Conservation (phyloP, 331 rosid species). For the Quercus tomentella region DNA sequence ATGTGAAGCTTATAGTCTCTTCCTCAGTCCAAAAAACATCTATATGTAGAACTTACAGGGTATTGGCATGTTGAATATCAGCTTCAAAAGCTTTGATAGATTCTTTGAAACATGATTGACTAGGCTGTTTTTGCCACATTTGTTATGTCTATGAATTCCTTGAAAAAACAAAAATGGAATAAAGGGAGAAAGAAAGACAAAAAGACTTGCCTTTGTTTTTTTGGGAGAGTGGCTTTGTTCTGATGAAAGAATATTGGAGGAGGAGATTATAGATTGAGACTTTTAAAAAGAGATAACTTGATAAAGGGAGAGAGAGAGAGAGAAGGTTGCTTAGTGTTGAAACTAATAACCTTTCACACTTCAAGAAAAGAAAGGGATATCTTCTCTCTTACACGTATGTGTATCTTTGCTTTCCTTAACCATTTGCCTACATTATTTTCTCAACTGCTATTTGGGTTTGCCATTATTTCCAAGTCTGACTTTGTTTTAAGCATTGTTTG, state of each 20-base stretch:
- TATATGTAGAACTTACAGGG: conserved; percentile 41
- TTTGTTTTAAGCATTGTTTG: not conserved
- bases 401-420: too few species aligned
- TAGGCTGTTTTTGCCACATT: conserved; percentile 57
- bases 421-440: conserved; percentile 10
- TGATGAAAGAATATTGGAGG: not conserved
- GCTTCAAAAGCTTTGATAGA: conserved; percentile 74
- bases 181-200: not conserved
- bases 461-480: not conserved
- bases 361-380: conserved; percentile 66
- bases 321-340: conserved; percentile 45
- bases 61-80: conserved; percentile 67
- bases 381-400: conserved; percentile 26
- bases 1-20: too few species aligned
- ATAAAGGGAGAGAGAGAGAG: not conserved
- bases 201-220: conserved; percentile 3
- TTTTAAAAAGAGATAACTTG: not conserved
- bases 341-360: conserved; percentile 44
- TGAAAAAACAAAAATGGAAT: not conserved
- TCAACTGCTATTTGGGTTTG: not conserved
- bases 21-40: not conserved
- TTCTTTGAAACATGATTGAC: conserved; percentile 44
- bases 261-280: not conserved
- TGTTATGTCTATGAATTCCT: conserved; percentile 8
- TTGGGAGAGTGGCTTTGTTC: conserved; percentile 1